Conservation (phyloP, 2,329 filamentous ascomycete genomes). For the Colletotrichum tofieldiae region DNA sequence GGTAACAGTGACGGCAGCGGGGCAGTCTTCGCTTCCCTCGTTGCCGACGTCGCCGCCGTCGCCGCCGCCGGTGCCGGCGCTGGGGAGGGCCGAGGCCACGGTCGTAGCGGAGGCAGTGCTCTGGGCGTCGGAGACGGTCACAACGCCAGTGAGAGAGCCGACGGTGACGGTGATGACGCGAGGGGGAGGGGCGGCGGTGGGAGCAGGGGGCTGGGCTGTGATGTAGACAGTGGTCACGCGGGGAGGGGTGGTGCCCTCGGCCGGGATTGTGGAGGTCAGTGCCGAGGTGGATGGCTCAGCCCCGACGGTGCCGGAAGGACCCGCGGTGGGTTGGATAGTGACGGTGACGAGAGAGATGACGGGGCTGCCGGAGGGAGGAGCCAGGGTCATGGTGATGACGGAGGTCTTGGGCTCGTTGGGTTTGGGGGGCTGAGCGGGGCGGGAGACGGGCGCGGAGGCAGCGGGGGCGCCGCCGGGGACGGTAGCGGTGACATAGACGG, state of each 20-base stretch:
- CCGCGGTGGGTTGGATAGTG: constrained; percentile 31
- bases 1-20: constrained; percentile 40
- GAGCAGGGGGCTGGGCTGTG: constrained; percentile 26
- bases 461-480: neutral
- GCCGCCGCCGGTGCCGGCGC: constrained; percentile 10
- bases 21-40: constrained; percentile 26
- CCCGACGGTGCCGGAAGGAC: constrained; percentile 23
- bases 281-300: constrained; percentile 28
- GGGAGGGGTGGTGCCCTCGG: constrained; percentile 27
- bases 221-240: constrained; percentile 37
- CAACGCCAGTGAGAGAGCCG: constrained; percentile 36
- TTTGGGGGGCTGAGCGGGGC: constrained; percentile 18
- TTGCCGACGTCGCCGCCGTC: constrained; percentile 3
- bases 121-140: constrained; percentile 40
- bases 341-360: constrained; percentile 36
- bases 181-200: constrained; percentile 21
- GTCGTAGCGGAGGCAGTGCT: constrained; percentile 27
- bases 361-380: constrained; percentile 28
- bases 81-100: constrained; percentile 29
- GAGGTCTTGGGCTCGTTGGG: constrained; percentile 40
- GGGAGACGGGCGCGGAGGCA: neutral
- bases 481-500: constrained; percentile 26
- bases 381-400: constrained; percentile 40
- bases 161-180: constrained; percentile 43
- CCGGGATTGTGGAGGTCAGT: constrained; percentile 37